Percentiles rank a stretch among this genome's conserved stretches.
Evolutionary conservation across 2,329 filamentous ascomycete species (phyloP).

Genomic region (Fusarium anthophilum): DNA sequence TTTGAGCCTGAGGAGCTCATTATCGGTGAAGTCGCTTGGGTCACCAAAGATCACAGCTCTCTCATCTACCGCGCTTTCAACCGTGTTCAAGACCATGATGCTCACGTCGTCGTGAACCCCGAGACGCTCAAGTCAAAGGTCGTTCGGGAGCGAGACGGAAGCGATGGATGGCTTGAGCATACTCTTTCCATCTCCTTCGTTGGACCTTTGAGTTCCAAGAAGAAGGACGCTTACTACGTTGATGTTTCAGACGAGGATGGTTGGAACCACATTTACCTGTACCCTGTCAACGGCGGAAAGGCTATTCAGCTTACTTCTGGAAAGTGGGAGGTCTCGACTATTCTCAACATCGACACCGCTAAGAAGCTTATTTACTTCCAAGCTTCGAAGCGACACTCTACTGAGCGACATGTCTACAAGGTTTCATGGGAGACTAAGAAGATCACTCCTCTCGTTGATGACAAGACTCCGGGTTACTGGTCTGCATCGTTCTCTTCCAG

Average conservation of each 20-base stretch:
- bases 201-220: conserved; percentile 52
- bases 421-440: conserved; percentile 66
- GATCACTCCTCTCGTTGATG: conserved; percentile 69
- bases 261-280: conserved; percentile 76
- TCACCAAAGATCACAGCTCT: conserved; percentile 68
- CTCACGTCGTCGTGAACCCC: conserved; percentile 68
- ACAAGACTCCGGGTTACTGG: conserved; percentile 67
- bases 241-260: conserved; percentile 73
- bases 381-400: conserved; percentile 72
- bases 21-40: conserved; percentile 74
- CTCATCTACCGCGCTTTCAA: conserved; percentile 74
- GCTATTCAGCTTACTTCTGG: conserved; percentile 69
- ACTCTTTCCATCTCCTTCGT: conserved; percentile 65
- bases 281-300: conserved; percentile 64
- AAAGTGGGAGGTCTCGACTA: conserved; percentile 70
- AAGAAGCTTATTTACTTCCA: conserved; percentile 70
- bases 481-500: conserved; percentile 71
- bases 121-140: conserved; percentile 55
- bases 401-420: conserved; percentile 74
- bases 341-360: conserved; percentile 67
- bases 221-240: conserved; percentile 64
- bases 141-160: conserved; percentile 66
- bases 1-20: conserved; percentile 70
- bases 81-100: conserved; percentile 72
- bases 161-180: conserved; percentile 71